Evolutionary conservation across 345 rosid genomes (phyloP), one percentile per base, ranked within the genome.

Genomic region (Excoecaria agallocha): DNA sequence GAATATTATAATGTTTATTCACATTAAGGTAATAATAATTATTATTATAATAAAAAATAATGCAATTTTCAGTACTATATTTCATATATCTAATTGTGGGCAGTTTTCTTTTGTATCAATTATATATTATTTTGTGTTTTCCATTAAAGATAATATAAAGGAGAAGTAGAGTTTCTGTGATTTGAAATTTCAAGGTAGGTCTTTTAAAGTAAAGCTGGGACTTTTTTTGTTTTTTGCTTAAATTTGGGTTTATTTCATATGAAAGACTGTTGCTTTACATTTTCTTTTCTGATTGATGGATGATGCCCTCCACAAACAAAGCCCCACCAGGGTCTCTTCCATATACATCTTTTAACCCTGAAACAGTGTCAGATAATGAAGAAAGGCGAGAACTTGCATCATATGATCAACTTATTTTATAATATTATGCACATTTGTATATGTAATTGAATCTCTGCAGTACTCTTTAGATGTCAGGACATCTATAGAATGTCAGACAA

Each of bases 401-500:
- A 30, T 30, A 30, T 30, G 30, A 30, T 30, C 30, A 30, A 30
- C 2, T 30, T 30, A 30, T 30, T 30, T 30, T 30, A 30, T 30
- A 6, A 75, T 58, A 3, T 9, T 56, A 46, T 73, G 9, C 55
- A 15, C 12, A 69, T 61, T 30, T 46, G 2, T 52, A 69, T 24
- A 22, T 64, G 22, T 69, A 30, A 4, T 17, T 43, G 24, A 38
- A 80, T 76, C 38, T 68, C 30, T 16, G 58, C 8, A 60, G 72
- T 76, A 66, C 64, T 74, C 75, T 65, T 61, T 58, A 37, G 82
- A 78, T 82, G 76, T 71, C 77, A 74, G 74, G 73, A 69, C 73
- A 85, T 80, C 86, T 85, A 72, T 74, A 78, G 86, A 81, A 84
- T 82, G 88, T 85, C 87, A 84, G 87, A 73, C 74, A 68, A 43